These are phyloP conservation scores for Mycena alexandri DNA, from an alignment of 768 basidiomycete genomes.

Conservation along the genomic window DNA sequence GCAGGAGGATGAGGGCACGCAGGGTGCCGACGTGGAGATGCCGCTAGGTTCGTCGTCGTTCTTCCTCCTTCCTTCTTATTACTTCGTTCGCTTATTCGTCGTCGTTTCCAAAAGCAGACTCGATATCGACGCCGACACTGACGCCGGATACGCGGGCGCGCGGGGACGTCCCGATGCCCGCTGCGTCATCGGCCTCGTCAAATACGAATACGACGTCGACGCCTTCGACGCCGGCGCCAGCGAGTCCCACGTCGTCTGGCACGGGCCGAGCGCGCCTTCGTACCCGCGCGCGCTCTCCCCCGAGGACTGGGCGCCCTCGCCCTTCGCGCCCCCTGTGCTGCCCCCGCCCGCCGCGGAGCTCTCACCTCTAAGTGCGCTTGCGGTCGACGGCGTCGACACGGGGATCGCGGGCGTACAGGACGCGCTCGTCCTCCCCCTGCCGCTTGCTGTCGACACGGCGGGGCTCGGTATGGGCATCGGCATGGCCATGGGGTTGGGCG, in stretches of 20 bases:
- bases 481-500: background rate
- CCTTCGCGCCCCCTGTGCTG: slow-evolving; percentile 23
- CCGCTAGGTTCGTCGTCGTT: background rate
- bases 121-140: too few relatives aligned
- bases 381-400: background rate
- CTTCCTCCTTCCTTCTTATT: background rate
- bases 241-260: background rate
- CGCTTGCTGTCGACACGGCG: too few relatives aligned
- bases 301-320: slow-evolving; percentile 36
- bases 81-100: background rate
- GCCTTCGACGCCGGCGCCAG: background rate
- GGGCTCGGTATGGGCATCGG: too few relatives aligned
- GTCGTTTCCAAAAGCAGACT: background rate
- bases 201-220: background rate
- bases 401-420: background rate
- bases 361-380: background rate
- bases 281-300: slow-evolving; percentile 27
- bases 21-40: slow-evolving; percentile 4
- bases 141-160: too few relatives aligned
- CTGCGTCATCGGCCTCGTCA: background rate
- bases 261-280: background rate
- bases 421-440: too few relatives aligned
- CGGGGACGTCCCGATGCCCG: background rate
- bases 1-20: background rate
- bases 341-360: background rate